Conservation (phyloP, 1,139 yeast species). For the Debaryomyces udenii region DNA sequence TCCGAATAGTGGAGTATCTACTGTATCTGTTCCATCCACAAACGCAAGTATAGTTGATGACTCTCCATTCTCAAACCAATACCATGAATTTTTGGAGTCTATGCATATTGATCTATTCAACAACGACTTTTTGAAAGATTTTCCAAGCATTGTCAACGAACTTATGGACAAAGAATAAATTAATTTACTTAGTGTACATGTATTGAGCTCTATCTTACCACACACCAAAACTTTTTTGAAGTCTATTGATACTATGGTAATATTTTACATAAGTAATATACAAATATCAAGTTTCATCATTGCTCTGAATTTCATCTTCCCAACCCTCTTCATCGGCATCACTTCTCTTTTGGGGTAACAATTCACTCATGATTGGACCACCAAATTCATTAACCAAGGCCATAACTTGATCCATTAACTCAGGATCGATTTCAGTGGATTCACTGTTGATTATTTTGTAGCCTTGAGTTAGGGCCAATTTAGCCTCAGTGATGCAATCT, state of each 20-base stretch:
- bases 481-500: conserved; percentile 46
- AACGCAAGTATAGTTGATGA: background rate
- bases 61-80: conserved; percentile 14
- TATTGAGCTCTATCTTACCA: too few relatives aligned
- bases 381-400: conserved; percentile 57
- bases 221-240: too few relatives aligned
- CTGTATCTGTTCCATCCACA: background rate
- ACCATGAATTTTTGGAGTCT: conserved; percentile 31
- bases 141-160: conserved; percentile 26
- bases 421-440: conserved; percentile 54
- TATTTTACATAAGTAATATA: background rate
- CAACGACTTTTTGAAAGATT: conserved; percentile 32
- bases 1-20: background rate
- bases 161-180: conserved; percentile 3
- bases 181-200: too few relatives aligned
- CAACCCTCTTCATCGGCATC: conserved; percentile 47
- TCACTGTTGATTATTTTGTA: conserved; percentile 50
- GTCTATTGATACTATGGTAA: background rate
- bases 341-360: conserved; percentile 44
- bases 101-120: conserved; percentile 36
- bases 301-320: conserved; percentile 48
- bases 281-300: conserved; percentile 16
- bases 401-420: conserved; percentile 55
- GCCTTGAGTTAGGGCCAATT: conserved; percentile 59
- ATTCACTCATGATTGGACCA: conserved; percentile 55